Conservation (phyloP, 495 filamentous ascomycete genomes). For the Daldinia grandis region DNA sequence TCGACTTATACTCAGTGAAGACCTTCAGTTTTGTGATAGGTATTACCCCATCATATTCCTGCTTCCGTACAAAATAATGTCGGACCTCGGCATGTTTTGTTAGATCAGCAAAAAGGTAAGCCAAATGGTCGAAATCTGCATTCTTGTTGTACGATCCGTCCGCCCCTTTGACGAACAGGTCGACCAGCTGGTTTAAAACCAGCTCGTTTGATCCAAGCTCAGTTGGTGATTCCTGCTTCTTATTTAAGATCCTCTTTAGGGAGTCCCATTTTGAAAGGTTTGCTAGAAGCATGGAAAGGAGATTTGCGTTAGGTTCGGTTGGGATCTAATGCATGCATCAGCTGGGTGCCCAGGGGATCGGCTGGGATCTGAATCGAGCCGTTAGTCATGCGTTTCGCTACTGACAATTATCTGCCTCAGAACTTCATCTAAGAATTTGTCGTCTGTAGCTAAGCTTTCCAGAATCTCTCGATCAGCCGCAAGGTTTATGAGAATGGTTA, state of each 20-base stretch:
- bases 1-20: constrained; percentile 86
- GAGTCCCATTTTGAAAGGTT: constrained; percentile 84
- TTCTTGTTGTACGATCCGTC: constrained; percentile 81
- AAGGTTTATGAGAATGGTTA: constrained; percentile 93
- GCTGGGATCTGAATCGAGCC: not conserved
- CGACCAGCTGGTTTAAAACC: constrained; percentile 89
- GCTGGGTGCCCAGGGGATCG: not conserved
- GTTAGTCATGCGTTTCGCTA: constrained; percentile 34
- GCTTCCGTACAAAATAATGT: constrained; percentile 75
- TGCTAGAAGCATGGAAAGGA: constrained; percentile 88
- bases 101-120: constrained; percentile 92
- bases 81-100: constrained; percentile 79
- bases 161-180: constrained; percentile 92
- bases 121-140: constrained; percentile 90
- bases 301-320: constrained; percentile 75
- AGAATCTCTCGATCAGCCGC: constrained; percentile 79
- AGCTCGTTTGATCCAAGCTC: constrained; percentile 72
- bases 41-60: constrained; percentile 79
- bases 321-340: constrained; percentile 53
- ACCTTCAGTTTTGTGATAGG: constrained; percentile 88
- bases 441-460: constrained; percentile 75
- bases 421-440: constrained; percentile 79
- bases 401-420: constrained; percentile 79
- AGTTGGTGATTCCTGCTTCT: constrained; percentile 68
- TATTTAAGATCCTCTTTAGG: constrained; percentile 69